Evolutionary conservation across 345 rosid genomes (phyloP), one percentile per base, ranked within the genome.

Genomic region (Aethionema arabicum): DNA sequence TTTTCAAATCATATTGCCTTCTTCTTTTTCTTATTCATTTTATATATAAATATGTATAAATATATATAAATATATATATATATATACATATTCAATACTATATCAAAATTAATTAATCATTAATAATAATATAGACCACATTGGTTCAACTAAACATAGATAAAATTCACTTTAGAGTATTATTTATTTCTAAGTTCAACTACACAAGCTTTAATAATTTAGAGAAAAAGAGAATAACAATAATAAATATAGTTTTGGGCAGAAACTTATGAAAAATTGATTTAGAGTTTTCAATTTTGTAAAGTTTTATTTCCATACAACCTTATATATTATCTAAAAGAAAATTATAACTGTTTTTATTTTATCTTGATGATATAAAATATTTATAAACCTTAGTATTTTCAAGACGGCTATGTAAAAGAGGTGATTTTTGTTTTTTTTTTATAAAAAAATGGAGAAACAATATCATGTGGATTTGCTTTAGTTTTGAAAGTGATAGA

Each of bases 391-490:
- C 27, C 27, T 21, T 21, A 1, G 27, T 21, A 21, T 21, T 21
- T 21, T 21, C 2, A 21, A 21, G 27, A 21, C 27, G 27, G 27
- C 27, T 21, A 21, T 21, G 27, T 27, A 41, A 61, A 56, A 60
- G 73, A 53, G 54, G 63, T 45, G 37, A 21, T n/a, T n/a, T n/a
- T n/a, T 54, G 43, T 42, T 49, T 63, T 51, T 56, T 44, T 42
- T 49, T 63, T 51, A 50, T 44, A 71, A 65, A 38, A 21, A 2
- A 27, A 72, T 63, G 66, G 56, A n/a, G 70, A 52, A 59, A 44
- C 72, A 59, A 65, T 61, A 59, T 38, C 76, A 72, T 59, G 72
- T 72, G 76, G 61, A 38, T 72, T 72, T 59, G 66, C 66, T 59
- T 65, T 65, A 10, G 44, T 59, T 65, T 59, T 15, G 75, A 65